These are phyloP conservation scores for Basipetospora chlamydospora DNA, from an alignment of 2,329 filamentous ascomycete genomes.

Conservation along the genomic window DNA sequence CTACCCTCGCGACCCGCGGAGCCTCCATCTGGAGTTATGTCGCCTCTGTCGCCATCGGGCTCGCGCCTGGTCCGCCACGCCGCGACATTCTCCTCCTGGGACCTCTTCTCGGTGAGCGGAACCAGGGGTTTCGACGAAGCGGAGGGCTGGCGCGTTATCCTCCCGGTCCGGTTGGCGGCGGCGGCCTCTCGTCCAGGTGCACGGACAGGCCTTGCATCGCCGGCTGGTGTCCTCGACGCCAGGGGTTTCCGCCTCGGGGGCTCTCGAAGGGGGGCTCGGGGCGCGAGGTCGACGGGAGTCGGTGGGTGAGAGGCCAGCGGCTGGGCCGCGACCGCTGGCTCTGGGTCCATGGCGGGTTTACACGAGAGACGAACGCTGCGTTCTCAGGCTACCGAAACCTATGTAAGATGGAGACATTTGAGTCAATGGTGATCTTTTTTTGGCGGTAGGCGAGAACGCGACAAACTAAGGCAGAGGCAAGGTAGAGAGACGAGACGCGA, in stretches of 20 bases:
- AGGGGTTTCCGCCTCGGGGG: background rate
- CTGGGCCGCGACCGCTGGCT: background rate
- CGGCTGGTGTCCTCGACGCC: background rate
- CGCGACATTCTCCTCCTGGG: slow-evolving; percentile 23
- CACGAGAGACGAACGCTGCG: slow-evolving; percentile 1
- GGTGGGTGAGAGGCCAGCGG: slow-evolving; percentile 4
- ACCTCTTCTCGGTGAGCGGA: slow-evolving; percentile 22
- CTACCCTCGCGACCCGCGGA: slow-evolving; percentile 50
- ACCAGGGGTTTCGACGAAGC: slow-evolving; percentile 8
- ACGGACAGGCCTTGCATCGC: background rate
- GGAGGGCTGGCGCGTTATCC: slow-evolving; percentile 7
- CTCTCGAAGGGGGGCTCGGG: background rate
- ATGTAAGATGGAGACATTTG: background rate
- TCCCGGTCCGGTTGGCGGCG: slow-evolving; percentile 2
- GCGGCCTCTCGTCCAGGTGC: background rate
- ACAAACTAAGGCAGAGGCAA: no score
- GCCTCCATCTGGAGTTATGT: slow-evolving; percentile 44
- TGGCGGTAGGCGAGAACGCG: no score
- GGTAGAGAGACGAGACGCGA: background rate
- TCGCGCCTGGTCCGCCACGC: slow-evolving; percentile 30
- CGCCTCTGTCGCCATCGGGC: slow-evolving; percentile 38
- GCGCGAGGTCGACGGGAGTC: slow-evolving; percentile 1
- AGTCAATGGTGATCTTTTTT: no score
- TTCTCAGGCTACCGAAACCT: slow-evolving; percentile 3
- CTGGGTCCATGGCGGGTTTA: slow-evolving; percentile 2